Evolutionary conservation across 805 yeast genomes (phyloP).

Genomic region (Ogataea haglerorum): DNA sequence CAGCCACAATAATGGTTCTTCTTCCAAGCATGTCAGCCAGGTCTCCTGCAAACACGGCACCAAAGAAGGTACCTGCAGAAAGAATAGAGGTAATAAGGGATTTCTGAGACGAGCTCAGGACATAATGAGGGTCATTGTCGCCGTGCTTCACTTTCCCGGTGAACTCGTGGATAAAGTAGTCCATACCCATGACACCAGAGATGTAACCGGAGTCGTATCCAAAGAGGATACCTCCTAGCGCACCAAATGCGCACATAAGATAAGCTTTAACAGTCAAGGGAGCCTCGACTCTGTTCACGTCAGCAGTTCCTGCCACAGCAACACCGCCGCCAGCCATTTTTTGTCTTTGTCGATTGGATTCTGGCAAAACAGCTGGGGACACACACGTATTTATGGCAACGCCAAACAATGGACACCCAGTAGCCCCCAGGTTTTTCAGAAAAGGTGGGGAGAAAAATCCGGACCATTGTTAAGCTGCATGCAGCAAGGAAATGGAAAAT

Average conservation of each 20-base stretch:
- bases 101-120: conserved; percentile 30
- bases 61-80: conserved; percentile 68
- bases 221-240: conserved; percentile 63
- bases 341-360: not conserved
- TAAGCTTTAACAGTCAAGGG: conserved; percentile 37
- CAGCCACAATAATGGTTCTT: conserved; percentile 42
- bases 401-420: not conserved
- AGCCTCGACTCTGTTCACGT: conserved; percentile 32
- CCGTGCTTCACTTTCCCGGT: conserved; percentile 22
- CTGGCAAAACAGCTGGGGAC: not conserved
- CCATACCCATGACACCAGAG: conserved; percentile 65
- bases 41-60: conserved; percentile 62
- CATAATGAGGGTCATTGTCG: conserved; percentile 17
- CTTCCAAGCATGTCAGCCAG: conserved; percentile 45
- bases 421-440: not conserved
- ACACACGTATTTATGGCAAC: conserved; percentile 1
- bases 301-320: conserved; percentile 15
- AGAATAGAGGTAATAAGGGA: conserved; percentile 66
- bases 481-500: not conserved
- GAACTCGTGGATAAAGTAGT: conserved; percentile 36
- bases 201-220: conserved; percentile 72
- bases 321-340: conserved; percentile 3
- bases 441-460: conserved; percentile 10
- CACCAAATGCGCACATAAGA: conserved; percentile 52
- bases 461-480: conserved; percentile 7